Evolutionary conservation across 1,284 basidiomycete species (phyloP).

Genomic region (Papiliotrema terrestris): DNA sequence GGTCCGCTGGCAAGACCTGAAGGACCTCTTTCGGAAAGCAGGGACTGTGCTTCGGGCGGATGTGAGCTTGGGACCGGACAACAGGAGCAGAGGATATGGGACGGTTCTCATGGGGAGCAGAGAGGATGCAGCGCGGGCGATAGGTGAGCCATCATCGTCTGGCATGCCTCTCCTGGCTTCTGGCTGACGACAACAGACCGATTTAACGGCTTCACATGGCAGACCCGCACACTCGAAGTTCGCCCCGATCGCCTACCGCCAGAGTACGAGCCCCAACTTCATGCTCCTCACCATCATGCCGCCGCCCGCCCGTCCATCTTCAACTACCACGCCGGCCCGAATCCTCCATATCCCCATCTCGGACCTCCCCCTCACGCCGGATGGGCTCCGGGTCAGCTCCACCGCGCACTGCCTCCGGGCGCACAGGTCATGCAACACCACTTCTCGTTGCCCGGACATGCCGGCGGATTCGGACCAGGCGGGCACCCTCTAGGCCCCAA

Average conservation of each 20-base stretch:
- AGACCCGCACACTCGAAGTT: constrained; percentile 83
- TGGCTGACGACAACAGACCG: constrained; percentile 41
- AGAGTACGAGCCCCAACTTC: constrained; percentile 54
- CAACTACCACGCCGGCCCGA: constrained; percentile 8
- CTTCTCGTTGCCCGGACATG: neutral
- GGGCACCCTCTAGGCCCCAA: constrained; percentile 12
- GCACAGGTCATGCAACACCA: constrained; percentile 10
- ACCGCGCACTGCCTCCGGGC: constrained; percentile 4
- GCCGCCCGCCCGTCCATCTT: constrained; percentile 12
- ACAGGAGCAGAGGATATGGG: constrained; percentile 86
- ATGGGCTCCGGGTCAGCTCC: constrained; percentile 30
- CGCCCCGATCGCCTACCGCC: constrained; percentile 71
- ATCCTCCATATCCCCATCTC: constrained; percentile 13
- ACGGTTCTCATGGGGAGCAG: constrained; percentile 86
- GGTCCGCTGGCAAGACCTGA: constrained; percentile 95
- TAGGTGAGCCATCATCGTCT: constrained; percentile 49
- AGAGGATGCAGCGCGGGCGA: constrained; percentile 85
- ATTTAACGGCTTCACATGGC: constrained; percentile 90
- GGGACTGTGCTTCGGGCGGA: constrained; percentile 94
- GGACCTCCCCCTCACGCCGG: constrained; percentile 13
- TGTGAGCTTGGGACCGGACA: constrained; percentile 86
- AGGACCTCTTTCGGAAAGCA: constrained; percentile 91
- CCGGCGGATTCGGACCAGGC: constrained; percentile 6
- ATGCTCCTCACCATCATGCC: constrained; percentile 18
- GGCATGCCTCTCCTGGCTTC: neutral